Evolutionary conservation across 2,329 filamentous ascomycete genomes (phyloP).

Genomic region (Verruconis gallopava): DNA sequence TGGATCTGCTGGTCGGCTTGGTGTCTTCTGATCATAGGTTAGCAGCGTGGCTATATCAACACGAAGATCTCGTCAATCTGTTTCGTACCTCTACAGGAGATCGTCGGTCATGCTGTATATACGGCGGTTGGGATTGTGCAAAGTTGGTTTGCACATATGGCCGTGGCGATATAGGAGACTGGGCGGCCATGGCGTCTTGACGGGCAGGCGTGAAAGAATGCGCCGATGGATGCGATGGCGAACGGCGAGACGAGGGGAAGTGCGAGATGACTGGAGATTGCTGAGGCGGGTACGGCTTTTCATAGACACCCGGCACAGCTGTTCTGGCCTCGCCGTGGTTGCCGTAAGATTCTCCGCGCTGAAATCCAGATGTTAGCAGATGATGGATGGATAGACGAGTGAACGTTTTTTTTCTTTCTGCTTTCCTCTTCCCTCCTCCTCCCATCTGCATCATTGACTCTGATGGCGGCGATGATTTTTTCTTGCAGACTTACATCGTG

Average conservation of each 20-base stretch:
- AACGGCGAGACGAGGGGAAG: conserved; percentile 14
- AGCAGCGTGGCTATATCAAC: too few relatives aligned
- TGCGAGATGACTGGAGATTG: conserved; percentile 23
- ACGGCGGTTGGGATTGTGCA: conserved; percentile 15
- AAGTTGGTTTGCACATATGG: not conserved
- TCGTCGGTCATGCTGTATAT: conserved; percentile 14
- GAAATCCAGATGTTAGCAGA: too few relatives aligned
- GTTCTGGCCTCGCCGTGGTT: conserved; percentile 20
- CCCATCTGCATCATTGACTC: not conserved
- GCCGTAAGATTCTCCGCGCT: conserved; percentile 23
- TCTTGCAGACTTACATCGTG: not conserved
- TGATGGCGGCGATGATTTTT: not conserved
- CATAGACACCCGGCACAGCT: conserved; percentile 20
- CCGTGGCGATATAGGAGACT: conserved; percentile 8
- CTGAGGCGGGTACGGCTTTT: conserved; percentile 20
- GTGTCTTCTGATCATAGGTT: conserved; percentile 49
- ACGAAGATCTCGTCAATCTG: too few relatives aligned
- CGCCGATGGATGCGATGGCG: conserved; percentile 1
- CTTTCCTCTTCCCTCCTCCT: too few relatives aligned
- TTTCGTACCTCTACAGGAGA: conserved; percentile 3
- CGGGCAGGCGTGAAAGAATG: not conserved
- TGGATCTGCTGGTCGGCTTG: conserved; percentile 64
- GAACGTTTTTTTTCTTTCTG: too few relatives aligned
- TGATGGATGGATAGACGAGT: too few relatives aligned
- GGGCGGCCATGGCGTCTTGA: conserved; percentile 1